Percentiles rank a stretch among this genome's conserved stretches.
Conservation (phyloP, 2,329 filamentous ascomycete genomes). For the Curvularia spicifera region DNA sequence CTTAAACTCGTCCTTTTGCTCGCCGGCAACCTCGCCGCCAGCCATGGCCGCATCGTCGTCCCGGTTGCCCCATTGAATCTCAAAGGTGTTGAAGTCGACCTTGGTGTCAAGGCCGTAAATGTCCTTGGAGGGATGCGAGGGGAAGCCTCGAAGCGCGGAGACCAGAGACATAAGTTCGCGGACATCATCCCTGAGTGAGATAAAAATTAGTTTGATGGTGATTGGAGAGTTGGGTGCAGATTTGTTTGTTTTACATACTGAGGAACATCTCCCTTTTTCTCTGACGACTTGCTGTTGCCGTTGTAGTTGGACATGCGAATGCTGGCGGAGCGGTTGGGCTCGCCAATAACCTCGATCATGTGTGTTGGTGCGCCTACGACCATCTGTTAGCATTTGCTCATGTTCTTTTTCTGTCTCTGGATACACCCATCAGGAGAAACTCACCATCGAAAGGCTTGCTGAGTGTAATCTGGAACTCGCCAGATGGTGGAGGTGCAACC, state of each 20-base stretch:
- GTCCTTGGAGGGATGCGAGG: constrained; percentile 48
- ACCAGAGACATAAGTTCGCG: constrained; percentile 51
- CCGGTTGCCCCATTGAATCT: constrained; percentile 52
- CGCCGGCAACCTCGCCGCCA: constrained; percentile 44
- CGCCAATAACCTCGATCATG: constrained; percentile 51
- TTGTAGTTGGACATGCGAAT: constrained; percentile 44
- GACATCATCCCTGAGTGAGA: constrained; percentile 48
- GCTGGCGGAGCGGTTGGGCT: constrained; percentile 50
- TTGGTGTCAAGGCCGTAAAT: constrained; percentile 50
- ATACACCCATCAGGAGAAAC: constrained; percentile 1
- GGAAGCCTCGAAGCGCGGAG: constrained; percentile 50
- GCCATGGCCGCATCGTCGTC: constrained; percentile 48
- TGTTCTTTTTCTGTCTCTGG: neutral
- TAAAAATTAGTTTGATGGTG: neutral
- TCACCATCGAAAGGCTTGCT: constrained; percentile 37
- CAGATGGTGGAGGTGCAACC: constrained; percentile 77
- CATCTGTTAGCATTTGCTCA: constrained; percentile 3
- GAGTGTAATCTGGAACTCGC: constrained; percentile 72
- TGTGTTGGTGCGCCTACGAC: constrained; percentile 27
- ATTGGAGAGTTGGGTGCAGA: neutral
- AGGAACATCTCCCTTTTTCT: constrained; percentile 51
- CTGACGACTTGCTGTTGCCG: constrained; percentile 38
- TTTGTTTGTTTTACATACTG: constrained; percentile 21
- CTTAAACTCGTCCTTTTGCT: constrained; percentile 55
- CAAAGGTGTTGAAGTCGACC: constrained; percentile 52